phyloP scores from a whole-genome alignment of 495 filamentous ascomycete species.

The Xylaria bambusicola region DNA sequence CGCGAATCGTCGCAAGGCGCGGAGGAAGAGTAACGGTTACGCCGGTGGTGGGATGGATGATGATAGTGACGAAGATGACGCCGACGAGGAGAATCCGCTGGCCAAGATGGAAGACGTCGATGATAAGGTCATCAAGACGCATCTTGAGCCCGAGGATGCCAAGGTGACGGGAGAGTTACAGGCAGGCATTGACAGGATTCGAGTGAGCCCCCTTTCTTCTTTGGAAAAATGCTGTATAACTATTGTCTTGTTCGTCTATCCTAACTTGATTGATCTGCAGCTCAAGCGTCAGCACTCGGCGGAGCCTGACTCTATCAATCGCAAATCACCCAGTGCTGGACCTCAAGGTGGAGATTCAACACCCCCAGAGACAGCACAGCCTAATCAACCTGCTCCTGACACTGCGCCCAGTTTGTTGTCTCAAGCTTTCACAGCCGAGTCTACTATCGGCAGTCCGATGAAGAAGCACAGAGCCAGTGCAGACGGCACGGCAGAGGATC shows the following conservation, averaged over 20 bases:
- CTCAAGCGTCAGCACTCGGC: slow-evolving; percentile 93
- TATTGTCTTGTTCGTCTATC: neutral
- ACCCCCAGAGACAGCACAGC: slow-evolving; percentile 40
- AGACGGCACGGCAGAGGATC: slow-evolving; percentile 56
- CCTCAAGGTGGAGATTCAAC: slow-evolving; percentile 34
- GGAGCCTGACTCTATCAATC: slow-evolving; percentile 61
- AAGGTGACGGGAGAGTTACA: slow-evolving; percentile 81
- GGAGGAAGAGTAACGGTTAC: slow-evolving; percentile 56
- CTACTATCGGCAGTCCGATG: slow-evolving; percentile 71
- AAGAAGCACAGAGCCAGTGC: slow-evolving; percentile 82
- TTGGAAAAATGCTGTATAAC: neutral
- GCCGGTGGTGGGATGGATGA: slow-evolving; percentile 46
- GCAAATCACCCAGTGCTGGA: slow-evolving; percentile 43
- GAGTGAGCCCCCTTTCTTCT: slow-evolving; percentile 57
- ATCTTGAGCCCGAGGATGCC: slow-evolving; percentile 71
- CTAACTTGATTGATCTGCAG: slow-evolving; percentile 50
- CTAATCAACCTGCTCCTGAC: slow-evolving; percentile 32
- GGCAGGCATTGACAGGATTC: slow-evolving; percentile 89
- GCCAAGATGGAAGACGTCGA: slow-evolving; percentile 72
- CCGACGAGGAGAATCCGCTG: slow-evolving; percentile 60
- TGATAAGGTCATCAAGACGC: slow-evolving; percentile 65
- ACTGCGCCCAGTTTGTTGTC: slow-evolving; percentile 45
- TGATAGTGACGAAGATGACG: slow-evolving; percentile 72
- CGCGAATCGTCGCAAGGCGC: slow-evolving; percentile 53
- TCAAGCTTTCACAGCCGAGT: slow-evolving; percentile 49